Base-by-base conservation (phyloP, 495 filamentous ascomycete species). In the Hypoxylon fragiforme region DNA sequence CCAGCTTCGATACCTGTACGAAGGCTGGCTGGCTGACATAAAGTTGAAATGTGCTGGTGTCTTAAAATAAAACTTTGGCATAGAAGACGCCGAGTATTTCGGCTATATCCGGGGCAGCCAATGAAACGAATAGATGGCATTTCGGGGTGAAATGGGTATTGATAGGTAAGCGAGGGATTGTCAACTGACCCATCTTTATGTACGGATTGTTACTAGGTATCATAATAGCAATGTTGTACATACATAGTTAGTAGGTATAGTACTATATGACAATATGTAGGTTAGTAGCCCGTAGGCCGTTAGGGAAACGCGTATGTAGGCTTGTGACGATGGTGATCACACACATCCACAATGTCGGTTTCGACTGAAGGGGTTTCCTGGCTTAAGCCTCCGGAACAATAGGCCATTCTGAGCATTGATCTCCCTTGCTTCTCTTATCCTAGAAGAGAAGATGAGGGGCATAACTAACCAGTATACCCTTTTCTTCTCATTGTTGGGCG, bases 161-260 rank as follows among this genome's bases (percentile, higher is more conserved):
- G 38, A 35, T 28, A 28, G 37, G 52, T 62, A 62, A 53, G 58
- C 52, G 58, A 48, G 47, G 26, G 44, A 18, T 11, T 48, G 48
- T 57, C 52, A 62, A 62, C 58, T 62, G 58, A 62, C 53, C 50
- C 46, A 47, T 41, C 19, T 19, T 57, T 56, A 61, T 51, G 57
- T 61, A 61, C 51, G 57, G 51, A 61, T 20, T 47, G 50, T 38
- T 50, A 44, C 34, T 31, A 46, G 36, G 20, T 43, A 36, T 43
- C 16, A 36, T 26, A 44, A 24, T 22, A 30, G 20, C 3, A 14
- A 32, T 19, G 15, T 3, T 19, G 18, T 38, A 44, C 22, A 22
- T 30, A 6, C 13, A 15, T 13, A n/a, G n/a, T n/a, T n/a, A n/a
- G n/a, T n/a, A n/a, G n/a, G n/a, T n/a, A n/a, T n/a, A n/a, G n/a